These are phyloP conservation scores for Sugiyamaella castrensis DNA, from an alignment of 1,139 yeast species.

Conservation along the genomic window DNA sequence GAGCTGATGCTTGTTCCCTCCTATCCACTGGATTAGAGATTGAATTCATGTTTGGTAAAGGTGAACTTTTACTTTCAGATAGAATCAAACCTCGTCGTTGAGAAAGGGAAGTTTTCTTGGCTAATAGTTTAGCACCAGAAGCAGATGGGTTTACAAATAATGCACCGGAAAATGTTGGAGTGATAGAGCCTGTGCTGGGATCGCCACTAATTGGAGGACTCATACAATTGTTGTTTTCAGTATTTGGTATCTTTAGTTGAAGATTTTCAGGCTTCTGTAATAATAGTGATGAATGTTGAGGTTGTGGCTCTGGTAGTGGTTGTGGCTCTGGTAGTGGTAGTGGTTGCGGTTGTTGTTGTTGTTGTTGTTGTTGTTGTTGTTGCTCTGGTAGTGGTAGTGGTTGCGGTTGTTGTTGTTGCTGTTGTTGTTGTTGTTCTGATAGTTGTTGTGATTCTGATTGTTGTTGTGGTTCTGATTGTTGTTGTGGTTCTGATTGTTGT, in stretches of 20 bases:
- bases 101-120: slow-evolving; percentile 32
- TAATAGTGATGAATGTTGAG: too few relatives aligned
- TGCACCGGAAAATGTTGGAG: slow-evolving; percentile 18
- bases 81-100: slow-evolving; percentile 36
- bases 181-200: slow-evolving; percentile 3
- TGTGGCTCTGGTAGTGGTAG: too few relatives aligned
- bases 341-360: not conserved
- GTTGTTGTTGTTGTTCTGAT: not conserved
- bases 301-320: not conserved
- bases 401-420: not conserved
- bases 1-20: slow-evolving; percentile 4
- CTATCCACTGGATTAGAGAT: slow-evolving; percentile 13
- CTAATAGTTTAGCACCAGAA: slow-evolving; percentile 15
- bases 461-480: not conserved
- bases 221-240: too few relatives aligned
- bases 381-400: slow-evolving; percentile 1
- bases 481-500: not conserved
- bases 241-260: too few relatives aligned
- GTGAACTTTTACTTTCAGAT: slow-evolving; percentile 12
- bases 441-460: not conserved
- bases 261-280: too few relatives aligned
- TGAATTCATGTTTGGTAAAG: slow-evolving; percentile 15
- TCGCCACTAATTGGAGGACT: too few relatives aligned
- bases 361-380: not conserved
- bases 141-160: slow-evolving; percentile 17